Percentiles rank a stretch among this genome's conserved stretches.
Evolutionary conservation across 2,329 filamentous ascomycete species (phyloP).

Genomic region (Neospermospora avenae): DNA sequence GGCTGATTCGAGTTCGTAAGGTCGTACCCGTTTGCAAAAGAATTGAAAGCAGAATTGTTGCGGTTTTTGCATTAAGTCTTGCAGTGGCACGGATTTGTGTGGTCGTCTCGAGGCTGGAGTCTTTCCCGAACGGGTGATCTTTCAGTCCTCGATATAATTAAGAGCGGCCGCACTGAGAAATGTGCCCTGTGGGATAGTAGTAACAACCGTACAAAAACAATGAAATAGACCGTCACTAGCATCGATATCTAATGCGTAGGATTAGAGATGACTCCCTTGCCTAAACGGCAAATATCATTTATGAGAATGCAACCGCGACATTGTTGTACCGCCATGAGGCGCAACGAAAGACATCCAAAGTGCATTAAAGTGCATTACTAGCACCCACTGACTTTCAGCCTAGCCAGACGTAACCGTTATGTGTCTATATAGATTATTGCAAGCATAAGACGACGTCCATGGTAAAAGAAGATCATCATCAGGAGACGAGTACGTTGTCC

Average conservation of each 20-base stretch:
- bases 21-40: neutral
- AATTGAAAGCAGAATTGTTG: neutral
- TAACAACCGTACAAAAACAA: neutral
- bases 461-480: neutral
- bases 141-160: neutral
- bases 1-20: neutral
- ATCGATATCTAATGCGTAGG: neutral
- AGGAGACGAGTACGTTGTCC: neutral
- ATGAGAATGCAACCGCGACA: neutral
- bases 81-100: neutral
- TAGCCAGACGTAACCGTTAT: neutral
- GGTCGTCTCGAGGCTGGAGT: neutral
- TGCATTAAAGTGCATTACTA: neutral
- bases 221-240: neutral
- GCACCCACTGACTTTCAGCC: neutral
- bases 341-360: neutral
- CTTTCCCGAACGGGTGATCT: neutral
- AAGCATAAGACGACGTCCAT: neutral
- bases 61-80: slow-evolving; percentile 2
- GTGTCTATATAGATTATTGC: neutral
- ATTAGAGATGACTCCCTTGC: neutral
- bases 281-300: no score
- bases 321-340: neutral
- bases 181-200: no score
- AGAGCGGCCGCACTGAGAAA: neutral